Conservation (phyloP, 805 yeast species). For the Zygoascus ofunaensis region DNA sequence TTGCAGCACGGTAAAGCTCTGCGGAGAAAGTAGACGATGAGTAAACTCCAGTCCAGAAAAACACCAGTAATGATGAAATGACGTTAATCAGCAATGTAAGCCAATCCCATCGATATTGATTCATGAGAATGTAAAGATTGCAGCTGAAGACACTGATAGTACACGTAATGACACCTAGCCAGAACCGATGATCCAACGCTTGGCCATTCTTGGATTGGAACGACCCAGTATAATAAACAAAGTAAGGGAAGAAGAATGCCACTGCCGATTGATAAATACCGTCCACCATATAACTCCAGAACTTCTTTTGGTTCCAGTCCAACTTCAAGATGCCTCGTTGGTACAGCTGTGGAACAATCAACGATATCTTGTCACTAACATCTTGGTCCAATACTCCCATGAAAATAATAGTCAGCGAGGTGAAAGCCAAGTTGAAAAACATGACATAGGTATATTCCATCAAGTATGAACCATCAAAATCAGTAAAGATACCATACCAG, state of each 20-base stretch:
- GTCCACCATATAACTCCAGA: conserved; percentile 56
- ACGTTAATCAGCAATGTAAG: conserved; percentile 43
- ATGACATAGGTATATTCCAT: conserved; percentile 71
- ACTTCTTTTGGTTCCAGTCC: conserved; percentile 57
- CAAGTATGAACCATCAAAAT: conserved; percentile 69
- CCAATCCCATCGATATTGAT: conserved; percentile 76
- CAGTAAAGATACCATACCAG: conserved; percentile 65
- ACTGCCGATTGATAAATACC: conserved; percentile 69
- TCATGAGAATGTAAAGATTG: conserved; percentile 55
- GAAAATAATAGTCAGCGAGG: conserved; percentile 70
- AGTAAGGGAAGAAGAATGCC: conserved; percentile 62
- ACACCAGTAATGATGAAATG: conserved; percentile 49
- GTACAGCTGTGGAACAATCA: conserved; percentile 65
- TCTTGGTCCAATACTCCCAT: conserved; percentile 73
- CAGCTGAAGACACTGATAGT: conserved; percentile 55
- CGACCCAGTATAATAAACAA: conserved; percentile 39
- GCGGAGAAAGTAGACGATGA: conserved; percentile 42
- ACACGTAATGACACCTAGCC: conserved; percentile 58
- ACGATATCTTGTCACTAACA: conserved; percentile 55
- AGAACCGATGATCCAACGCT: conserved; percentile 54
- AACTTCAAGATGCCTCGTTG: conserved; percentile 54
- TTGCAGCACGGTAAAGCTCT: conserved; percentile 58
- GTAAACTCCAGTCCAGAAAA: conserved; percentile 78
- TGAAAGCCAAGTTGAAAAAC: conserved; percentile 75
- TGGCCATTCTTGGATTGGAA: conserved; percentile 40